A percentile compares a stretch with the other conserved stretches of the same genome.
phyloP scores from a whole-genome alignment of 164 flowering plant species.

The Magnolia kwangsiensis region DNA sequence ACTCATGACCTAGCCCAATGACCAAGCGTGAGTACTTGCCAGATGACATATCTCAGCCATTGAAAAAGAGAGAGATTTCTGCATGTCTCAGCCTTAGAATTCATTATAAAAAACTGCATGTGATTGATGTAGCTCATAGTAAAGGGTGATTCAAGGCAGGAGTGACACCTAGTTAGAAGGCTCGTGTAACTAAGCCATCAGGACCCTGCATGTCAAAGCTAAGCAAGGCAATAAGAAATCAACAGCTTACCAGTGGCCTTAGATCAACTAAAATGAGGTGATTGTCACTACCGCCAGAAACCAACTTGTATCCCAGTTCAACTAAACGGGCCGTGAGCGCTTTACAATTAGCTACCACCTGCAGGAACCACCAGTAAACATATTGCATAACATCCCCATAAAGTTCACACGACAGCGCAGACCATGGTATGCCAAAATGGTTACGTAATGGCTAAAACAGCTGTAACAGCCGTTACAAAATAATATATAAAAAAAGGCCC shows the following conservation, averaged over 20 bases:
- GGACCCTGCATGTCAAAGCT: background rate
- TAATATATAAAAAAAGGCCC: too few species aligned
- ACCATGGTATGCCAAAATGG: background rate
- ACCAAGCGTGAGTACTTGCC: too few species aligned
- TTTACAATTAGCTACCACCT: slow-evolving; percentile 83
- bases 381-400: too few species aligned
- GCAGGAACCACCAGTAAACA: slow-evolving; percentile 8
- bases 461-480: background rate
- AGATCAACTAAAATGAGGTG: slow-evolving; percentile 91
- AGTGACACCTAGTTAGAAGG: too few species aligned
- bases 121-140: too few species aligned
- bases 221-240: background rate
- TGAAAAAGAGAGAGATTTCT: too few species aligned
- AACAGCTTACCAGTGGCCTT: slow-evolving; percentile 65
- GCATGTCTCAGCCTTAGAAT: too few species aligned
- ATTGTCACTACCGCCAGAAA: slow-evolving; percentile 95
- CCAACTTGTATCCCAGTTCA: slow-evolving; percentile 78
- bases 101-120: too few species aligned
- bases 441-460: background rate
- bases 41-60: too few species aligned
- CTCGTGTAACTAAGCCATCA: background rate
- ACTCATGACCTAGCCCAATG: too few species aligned
- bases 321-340: slow-evolving; percentile 65
- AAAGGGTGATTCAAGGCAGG: too few species aligned
- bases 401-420: background rate